These are phyloP conservation scores for Rubus parviflorus DNA, from an alignment of 306 rosid species.

Conservation along the genomic window DNA sequence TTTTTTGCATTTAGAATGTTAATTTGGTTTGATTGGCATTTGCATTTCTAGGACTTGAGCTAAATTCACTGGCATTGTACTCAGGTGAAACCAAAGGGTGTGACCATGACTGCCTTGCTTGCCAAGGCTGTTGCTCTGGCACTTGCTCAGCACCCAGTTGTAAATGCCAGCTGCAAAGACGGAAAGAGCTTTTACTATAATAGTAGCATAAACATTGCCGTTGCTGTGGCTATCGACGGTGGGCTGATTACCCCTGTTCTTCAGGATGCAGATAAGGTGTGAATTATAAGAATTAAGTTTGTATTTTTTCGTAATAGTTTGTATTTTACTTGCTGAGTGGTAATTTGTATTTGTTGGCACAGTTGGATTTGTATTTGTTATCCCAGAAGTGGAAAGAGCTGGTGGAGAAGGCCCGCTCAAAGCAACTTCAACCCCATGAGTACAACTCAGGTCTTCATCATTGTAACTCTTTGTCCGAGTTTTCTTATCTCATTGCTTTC, in stretches of 20 bases:
- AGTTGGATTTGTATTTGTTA: slow-evolving; percentile 87
- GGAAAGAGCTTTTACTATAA: slow-evolving; percentile 73
- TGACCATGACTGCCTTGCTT: slow-evolving; percentile 87
- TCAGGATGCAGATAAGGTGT: slow-evolving; percentile 87
- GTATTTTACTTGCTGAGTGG: too few species aligned
- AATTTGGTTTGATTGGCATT: background rate
- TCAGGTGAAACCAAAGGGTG: slow-evolving; percentile 90
- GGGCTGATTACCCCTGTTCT: slow-evolving; percentile 91
- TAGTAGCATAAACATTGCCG: slow-evolving; percentile 66
- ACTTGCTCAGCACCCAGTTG: slow-evolving; percentile 77
- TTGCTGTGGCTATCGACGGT: slow-evolving; percentile 83
- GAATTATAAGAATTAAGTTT: background rate
- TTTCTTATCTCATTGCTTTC: slow-evolving; percentile 3
- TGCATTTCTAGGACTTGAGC: background rate
- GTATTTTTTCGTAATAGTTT: background rate
- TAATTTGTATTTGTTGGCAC: slow-evolving; percentile 32
- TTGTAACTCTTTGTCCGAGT: slow-evolving; percentile 10
- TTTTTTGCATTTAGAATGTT: background rate
- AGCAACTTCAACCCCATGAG: slow-evolving; percentile 92
- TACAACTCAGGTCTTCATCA: slow-evolving; percentile 65
- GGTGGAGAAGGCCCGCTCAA: slow-evolving; percentile 78
- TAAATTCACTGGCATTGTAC: slow-evolving; percentile 18
- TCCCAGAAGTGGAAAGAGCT: slow-evolving; percentile 94
- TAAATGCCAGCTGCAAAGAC: slow-evolving; percentile 75
- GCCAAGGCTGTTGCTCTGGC: slow-evolving; percentile 90